Evolutionary conservation across 495 filamentous ascomycete species (phyloP).

Genomic region (Saxispiralis lemnorum): DNA sequence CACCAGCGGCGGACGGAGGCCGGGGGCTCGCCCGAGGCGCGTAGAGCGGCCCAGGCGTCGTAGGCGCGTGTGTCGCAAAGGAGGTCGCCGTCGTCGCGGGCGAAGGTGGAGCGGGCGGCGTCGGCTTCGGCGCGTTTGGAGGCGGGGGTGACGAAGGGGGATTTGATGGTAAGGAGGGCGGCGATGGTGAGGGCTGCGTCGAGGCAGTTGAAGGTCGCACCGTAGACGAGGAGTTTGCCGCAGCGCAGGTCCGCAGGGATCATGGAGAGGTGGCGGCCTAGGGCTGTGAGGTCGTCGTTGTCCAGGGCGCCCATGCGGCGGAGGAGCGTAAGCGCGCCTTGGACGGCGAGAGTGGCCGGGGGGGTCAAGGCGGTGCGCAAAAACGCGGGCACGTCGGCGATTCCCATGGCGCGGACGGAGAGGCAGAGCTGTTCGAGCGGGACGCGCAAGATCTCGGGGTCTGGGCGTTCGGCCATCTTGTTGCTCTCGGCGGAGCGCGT

Average conservation of each 20-base stretch:
- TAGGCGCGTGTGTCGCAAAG: slow-evolving; percentile 72
- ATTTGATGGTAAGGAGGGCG: slow-evolving; percentile 66
- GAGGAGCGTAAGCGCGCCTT: slow-evolving; percentile 62
- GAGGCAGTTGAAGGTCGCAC: slow-evolving; percentile 79
- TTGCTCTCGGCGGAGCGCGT: slow-evolving; percentile 56
- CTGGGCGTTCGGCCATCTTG: slow-evolving; percentile 77
- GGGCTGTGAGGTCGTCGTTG: slow-evolving; percentile 65
- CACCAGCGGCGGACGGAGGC: slow-evolving; percentile 61
- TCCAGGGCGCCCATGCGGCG: slow-evolving; percentile 76
- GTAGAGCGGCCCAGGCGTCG: slow-evolving; percentile 57
- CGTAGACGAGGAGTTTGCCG: slow-evolving; percentile 89
- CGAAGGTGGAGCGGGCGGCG: slow-evolving; percentile 57
- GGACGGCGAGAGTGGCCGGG: slow-evolving; percentile 65
- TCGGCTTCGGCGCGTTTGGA: slow-evolving; percentile 69
- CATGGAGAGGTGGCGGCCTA: slow-evolving; percentile 79
- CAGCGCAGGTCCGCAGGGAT: slow-evolving; percentile 88
- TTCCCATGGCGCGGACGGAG: slow-evolving; percentile 86
- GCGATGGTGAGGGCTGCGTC: slow-evolving; percentile 80
- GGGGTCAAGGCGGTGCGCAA: slow-evolving; percentile 75
- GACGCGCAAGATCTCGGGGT: slow-evolving; percentile 83
- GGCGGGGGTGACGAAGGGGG: slow-evolving; percentile 66
- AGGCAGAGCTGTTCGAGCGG: slow-evolving; percentile 89
- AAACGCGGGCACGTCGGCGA: slow-evolving; percentile 61
- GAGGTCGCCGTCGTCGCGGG: slow-evolving; percentile 63
- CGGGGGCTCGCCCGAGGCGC: slow-evolving; percentile 34